Percentiles rank a stretch among this genome's conserved stretches.
These are phyloP conservation scores for Gaertneriomyces semiglobifer DNA, from an alignment of 192 early-diverging fungal genomes.

Conservation along the genomic window DNA sequence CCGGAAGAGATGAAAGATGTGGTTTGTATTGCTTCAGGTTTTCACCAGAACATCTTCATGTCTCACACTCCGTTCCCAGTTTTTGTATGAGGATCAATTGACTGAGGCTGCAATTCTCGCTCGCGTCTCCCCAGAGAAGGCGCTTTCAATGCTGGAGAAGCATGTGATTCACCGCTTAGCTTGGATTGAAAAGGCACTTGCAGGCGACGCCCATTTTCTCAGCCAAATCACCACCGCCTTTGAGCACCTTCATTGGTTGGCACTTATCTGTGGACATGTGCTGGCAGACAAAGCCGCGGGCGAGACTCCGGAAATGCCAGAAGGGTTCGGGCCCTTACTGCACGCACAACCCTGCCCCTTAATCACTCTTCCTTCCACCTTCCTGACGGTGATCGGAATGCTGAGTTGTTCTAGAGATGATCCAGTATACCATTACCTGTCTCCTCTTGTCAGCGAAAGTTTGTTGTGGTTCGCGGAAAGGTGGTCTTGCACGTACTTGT, in stretches of 20 bases:
- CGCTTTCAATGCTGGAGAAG: constrained; percentile 45
- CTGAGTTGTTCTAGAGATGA: too few species aligned
- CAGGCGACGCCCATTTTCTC: constrained; percentile 31
- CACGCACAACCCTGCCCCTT: too few species aligned
- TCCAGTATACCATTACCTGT: too few species aligned
- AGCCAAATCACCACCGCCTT: constrained; percentile 36
- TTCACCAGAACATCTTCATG: too few species aligned
- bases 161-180: constrained; percentile 51
- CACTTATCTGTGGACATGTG: constrained; percentile 63
- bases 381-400: too few species aligned
- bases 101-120: constrained; percentile 60
- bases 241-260: constrained; percentile 74
- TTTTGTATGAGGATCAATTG: constrained; percentile 71
- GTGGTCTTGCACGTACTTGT: constrained; percentile 70
- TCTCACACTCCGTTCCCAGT: constrained; percentile 25
- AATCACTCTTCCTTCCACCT: too few species aligned
- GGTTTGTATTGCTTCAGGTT: too few species aligned
- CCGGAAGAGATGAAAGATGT: too few species aligned
- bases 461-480: constrained; percentile 72
- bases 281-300: constrained; percentile 66
- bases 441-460: constrained; percentile 64
- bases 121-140: constrained; percentile 53
- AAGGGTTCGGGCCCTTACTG: too few species aligned
- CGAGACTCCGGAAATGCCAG: constrained; percentile 67
- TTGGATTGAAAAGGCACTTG: constrained; percentile 48